phyloP scores from a whole-genome alignment of 2,329 filamentous ascomycete genomes.

The Akanthomyces lecanii region DNA sequence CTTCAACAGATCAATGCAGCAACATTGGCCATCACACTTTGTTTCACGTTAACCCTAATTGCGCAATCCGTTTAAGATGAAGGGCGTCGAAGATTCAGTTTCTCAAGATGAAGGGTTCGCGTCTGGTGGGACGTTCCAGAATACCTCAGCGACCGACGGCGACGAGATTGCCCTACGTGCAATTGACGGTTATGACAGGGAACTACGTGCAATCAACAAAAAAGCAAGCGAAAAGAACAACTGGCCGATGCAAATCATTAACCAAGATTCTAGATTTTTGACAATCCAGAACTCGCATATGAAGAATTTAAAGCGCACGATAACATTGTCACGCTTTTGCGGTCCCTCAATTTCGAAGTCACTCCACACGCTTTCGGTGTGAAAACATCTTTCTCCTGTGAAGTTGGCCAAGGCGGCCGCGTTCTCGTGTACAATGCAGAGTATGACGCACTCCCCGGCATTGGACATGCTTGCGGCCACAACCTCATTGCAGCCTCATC shows the following conservation, averaged over 20 bases:
- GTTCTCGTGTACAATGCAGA: slow-evolving; percentile 28
- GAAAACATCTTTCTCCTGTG: slow-evolving; percentile 3
- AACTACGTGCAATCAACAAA: slow-evolving; percentile 14
- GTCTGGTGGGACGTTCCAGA: not conserved
- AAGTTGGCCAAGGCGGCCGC: slow-evolving; percentile 20
- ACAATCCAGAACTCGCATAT: slow-evolving; percentile 3
- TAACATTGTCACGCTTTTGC: not conserved
- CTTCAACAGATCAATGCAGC: too few relatives aligned
- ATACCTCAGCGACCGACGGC: not conserved
- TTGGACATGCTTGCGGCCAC: slow-evolving; percentile 45
- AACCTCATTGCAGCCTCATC: slow-evolving; percentile 42
- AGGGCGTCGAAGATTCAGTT: too few relatives aligned
- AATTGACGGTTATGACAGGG: slow-evolving; percentile 5
- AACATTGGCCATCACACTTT: too few relatives aligned
- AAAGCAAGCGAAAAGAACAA: not conserved
- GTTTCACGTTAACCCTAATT: too few relatives aligned
- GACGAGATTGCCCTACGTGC: not conserved
- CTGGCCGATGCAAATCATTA: not conserved
- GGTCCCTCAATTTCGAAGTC: not conserved
- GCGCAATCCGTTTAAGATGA: too few relatives aligned
- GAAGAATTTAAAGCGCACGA: slow-evolving; percentile 9
- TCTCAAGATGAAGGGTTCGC: too few relatives aligned
- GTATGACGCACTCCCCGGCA: slow-evolving; percentile 45
- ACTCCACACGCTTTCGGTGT: slow-evolving; percentile 8
- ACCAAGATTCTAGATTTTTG: not conserved